These are phyloP conservation scores for Solanum chilense DNA, from an alignment of 257 asterid genomes.

Conservation along the genomic window DNA sequence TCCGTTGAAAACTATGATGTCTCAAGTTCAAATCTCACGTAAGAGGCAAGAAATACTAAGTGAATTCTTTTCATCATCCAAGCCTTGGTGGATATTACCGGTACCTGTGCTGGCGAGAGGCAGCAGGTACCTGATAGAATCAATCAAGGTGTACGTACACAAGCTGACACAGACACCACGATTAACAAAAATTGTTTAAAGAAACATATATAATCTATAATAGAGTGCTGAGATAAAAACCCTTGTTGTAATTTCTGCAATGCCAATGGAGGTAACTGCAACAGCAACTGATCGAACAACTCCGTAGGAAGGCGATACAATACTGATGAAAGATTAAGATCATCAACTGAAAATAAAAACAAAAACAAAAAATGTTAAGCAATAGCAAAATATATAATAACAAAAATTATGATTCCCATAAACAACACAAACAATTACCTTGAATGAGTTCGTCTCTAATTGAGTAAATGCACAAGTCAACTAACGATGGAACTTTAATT, in stretches of 20 bases:
- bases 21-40: not conserved
- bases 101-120: not conserved
- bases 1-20: not conserved
- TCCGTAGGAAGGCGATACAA: slow-evolving; percentile 56
- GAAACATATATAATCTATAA: not conserved
- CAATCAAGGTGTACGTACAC: not conserved
- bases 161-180: not conserved
- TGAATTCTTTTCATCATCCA: not conserved
- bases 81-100: not conserved
- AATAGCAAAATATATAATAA: not conserved
- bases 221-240: slow-evolving; percentile 29
- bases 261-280: slow-evolving; percentile 56
- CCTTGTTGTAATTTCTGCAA: slow-evolving; percentile 47
- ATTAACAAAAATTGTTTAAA: not conserved
- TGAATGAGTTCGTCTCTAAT: slow-evolving; percentile 41
- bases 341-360: slow-evolving; percentile 20
- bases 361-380: not conserved
- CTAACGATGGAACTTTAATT: slow-evolving; percentile 36
- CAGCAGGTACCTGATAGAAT: not conserved
- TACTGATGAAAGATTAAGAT: slow-evolving; percentile 23
- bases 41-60: not conserved
- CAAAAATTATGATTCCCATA: not conserved
- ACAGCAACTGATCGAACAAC: slow-evolving; percentile 46
- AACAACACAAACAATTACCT: slow-evolving; percentile 16
- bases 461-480: slow-evolving; percentile 39